Percentiles rank a stretch among this genome's conserved stretches.
Conservation (phyloP, 345 rosid genomes). For the Carallia pectinifolia region DNA sequence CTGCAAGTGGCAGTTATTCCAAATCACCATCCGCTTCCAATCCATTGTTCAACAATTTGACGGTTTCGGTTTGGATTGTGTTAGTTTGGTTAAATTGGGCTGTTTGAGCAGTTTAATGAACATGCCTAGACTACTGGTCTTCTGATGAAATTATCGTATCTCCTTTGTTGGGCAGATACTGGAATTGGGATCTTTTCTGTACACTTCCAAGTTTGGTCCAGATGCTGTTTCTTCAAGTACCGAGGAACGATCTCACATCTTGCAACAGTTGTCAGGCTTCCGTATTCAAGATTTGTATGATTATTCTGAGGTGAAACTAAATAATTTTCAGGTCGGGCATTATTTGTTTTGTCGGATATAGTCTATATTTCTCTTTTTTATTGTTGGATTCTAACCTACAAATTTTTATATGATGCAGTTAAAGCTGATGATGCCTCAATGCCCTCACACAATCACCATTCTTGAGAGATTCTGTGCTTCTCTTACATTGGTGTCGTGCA, state of each 20-base stretch:
- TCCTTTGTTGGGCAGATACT: slow-evolving; percentile 48
- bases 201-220: slow-evolving; percentile 37
- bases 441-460: slow-evolving; percentile 39
- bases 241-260: slow-evolving; percentile 32
- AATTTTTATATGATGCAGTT: slow-evolving; percentile 47
- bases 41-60: too few relatives aligned
- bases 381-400: slow-evolving; percentile 15
- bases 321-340: slow-evolving; percentile 56
- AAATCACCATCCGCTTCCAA: too few relatives aligned
- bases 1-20: too few relatives aligned
- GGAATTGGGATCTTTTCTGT: slow-evolving; percentile 41
- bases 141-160: slow-evolving; percentile 5
- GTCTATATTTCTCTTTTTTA: not conserved
- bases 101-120: too few relatives aligned
- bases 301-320: slow-evolving; percentile 50
- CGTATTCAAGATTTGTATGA: slow-evolving; percentile 55
- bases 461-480: slow-evolving; percentile 58
- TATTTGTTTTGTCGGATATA: slow-evolving; percentile 11
- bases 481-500: slow-evolving; percentile 47
- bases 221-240: slow-evolving; percentile 34
- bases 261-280: slow-evolving; percentile 34
- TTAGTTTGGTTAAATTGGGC: too few relatives aligned
- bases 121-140: not conserved
- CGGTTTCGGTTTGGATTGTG: too few relatives aligned
- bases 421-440: slow-evolving; percentile 38